Conservation (phyloP, 1,284 basidiomycete genomes). For the Tilletia walkeri region DNA sequence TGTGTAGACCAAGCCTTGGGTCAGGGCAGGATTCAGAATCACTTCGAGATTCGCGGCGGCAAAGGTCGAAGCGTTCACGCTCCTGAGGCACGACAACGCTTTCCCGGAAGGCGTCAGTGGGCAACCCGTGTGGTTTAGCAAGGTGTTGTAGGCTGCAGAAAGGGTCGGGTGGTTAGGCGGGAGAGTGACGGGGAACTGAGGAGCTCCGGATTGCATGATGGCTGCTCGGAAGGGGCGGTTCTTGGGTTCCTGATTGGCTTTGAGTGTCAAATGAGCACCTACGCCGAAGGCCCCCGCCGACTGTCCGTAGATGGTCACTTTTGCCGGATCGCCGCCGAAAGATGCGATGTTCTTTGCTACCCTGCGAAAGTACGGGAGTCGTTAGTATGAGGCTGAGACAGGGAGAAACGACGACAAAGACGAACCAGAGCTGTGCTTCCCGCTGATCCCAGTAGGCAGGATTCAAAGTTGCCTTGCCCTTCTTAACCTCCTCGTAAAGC, state of each 20-base stretch:
- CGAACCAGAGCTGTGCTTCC: constrained; percentile 33
- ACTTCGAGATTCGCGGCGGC: not conserved
- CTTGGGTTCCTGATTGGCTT: constrained; percentile 26
- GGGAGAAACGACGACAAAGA: no score
- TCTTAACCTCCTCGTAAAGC: constrained; percentile 16
- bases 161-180: constrained; percentile 28
- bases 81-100: constrained; percentile 27
- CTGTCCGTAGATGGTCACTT: constrained; percentile 35
- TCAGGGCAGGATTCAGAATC: constrained; percentile 14
- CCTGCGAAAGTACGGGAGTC: not conserved
- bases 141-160: constrained; percentile 24
- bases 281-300: constrained; percentile 35
- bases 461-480: constrained; percentile 30
- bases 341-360: constrained; percentile 29
- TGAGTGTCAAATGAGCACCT: constrained; percentile 29
- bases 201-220: constrained; percentile 35
- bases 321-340: constrained; percentile 37
- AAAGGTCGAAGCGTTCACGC: constrained; percentile 23
- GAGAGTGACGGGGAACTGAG: constrained; percentile 25
- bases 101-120: not conserved
- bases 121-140: constrained; percentile 28
- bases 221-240: constrained; percentile 34
- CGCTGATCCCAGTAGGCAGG: constrained; percentile 40
- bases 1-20: constrained; percentile 25
- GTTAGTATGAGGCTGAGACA: no score